Evolutionary conservation across 352 stramenopile species (phyloP), one percentile per base, ranked within the genome.

Genomic region (Phytopythium aichiense): DNA sequence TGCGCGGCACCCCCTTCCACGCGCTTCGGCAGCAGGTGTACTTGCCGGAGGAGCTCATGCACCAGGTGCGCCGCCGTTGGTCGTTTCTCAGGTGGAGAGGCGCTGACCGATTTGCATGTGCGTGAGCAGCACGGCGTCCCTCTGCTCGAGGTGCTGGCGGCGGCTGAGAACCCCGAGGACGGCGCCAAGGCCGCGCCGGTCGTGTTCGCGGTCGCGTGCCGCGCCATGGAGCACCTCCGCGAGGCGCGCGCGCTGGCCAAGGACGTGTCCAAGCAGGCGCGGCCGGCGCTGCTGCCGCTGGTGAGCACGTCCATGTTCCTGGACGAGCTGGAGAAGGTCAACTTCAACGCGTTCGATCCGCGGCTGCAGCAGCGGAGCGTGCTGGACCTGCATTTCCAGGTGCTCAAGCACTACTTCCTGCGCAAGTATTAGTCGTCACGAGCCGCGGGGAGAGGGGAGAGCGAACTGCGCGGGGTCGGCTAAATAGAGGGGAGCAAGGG

Each of bases 121-220:
- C 60, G 23, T 57, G 25, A 54, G 16, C 53, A 86, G 74, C 82
- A 94, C 59, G 61, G 71, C 13, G 58, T 94, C 18, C 73, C 64
- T 2, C 28, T 69, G 31, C 65, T 92, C 38, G 75, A 93, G 54
- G 58, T 97, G 22, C 58, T 86, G 13, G 76, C 76, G 20, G 79
- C 72, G 2, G 73, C 74, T 0, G 75, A 92, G n/a, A 76, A 93
- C 37, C 72, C 75, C 0, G 70, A 72, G 18, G 63, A 84, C 2
- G 87, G 88, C 25, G 73, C 75, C 4, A 88, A 94, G 60, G 73
- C 92, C 13, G 74, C 87, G 7, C 89, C 91, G 0, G 89, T 90
- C 20, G 78, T 96, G 16, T 97, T 96, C 65, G 91, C 96, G 22
- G 81, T 98, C 12, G 89, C 89, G 9, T 94, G 87, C 43, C 74